phyloP scores from a whole-genome alignment of 2,329 filamentous ascomycete species.

The Tolypocladium ovalisporum region DNA sequence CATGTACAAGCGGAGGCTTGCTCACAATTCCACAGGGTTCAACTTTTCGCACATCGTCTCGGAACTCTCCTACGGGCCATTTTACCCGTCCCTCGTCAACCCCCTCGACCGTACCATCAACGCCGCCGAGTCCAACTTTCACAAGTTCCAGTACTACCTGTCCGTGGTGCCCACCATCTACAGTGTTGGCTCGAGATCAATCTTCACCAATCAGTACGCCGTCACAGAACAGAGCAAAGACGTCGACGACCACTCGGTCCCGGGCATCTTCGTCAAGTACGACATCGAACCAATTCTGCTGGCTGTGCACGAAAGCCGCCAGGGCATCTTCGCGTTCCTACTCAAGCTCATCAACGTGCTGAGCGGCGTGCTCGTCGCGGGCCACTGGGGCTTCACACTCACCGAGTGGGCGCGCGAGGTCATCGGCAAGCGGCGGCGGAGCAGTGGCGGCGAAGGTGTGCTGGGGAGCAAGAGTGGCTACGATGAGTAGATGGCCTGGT shows the following conservation, averaged over 20 bases:
- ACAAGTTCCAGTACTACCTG: conserved; percentile 97
- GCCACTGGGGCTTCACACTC: conserved; percentile 85
- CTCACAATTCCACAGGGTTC: conserved; percentile 52
- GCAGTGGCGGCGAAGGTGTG: conserved; percentile 34
- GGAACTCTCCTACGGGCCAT: conserved; percentile 93
- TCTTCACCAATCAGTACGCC: conserved; percentile 96
- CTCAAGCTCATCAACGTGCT: conserved; percentile 85
- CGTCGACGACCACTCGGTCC: conserved; percentile 59
- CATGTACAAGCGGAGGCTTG: not conserved
- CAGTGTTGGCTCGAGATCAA: conserved; percentile 54
- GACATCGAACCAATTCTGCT: conserved; percentile 94
- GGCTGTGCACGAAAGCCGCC: conserved; percentile 71
- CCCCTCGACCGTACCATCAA: conserved; percentile 88
- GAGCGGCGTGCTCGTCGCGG: conserved; percentile 81
- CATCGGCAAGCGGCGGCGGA: conserved; percentile 35
- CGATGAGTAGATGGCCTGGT: conserved; percentile 7
- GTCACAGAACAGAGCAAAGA: conserved; percentile 77
- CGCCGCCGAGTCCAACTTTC: conserved; percentile 64
- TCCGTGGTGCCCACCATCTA: conserved; percentile 93
- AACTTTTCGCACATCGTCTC: conserved; percentile 97
- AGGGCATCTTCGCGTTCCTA: conserved; percentile 61
- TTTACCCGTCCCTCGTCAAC: conserved; percentile 87
- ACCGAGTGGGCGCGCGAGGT: conserved; percentile 60
- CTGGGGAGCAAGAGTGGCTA: conserved; percentile 34
- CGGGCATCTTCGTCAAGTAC: conserved; percentile 96